Conservation (phyloP, 208 protist genomes). For the Trypanosoma mega region DNA sequence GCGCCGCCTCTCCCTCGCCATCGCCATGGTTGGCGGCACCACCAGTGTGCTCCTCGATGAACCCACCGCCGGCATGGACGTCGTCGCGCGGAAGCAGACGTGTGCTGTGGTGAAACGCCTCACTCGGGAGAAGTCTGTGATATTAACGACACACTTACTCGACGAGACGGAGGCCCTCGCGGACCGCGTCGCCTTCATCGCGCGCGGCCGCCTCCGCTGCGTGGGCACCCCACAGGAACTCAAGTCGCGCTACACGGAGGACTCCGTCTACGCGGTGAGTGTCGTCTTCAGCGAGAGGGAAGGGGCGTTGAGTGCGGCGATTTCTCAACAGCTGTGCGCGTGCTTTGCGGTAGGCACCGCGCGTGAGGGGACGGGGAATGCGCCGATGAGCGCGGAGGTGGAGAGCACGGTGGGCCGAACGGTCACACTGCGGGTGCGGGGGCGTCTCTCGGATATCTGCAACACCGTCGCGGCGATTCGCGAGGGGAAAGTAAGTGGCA, state of each 20-base stretch:
- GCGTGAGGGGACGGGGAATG: conserved; percentile 18
- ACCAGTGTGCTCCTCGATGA: conserved; percentile 84
- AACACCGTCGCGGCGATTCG: conserved; percentile 38
- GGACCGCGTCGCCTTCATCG: conserved; percentile 66
- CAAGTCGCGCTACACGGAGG: conserved; percentile 36
- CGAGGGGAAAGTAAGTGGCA: conserved; percentile 32
- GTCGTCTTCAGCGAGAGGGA: conserved; percentile 34
- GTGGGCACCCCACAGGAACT: conserved; percentile 66
- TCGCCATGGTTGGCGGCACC: conserved; percentile 87
- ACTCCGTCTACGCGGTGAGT: conserved; percentile 48
- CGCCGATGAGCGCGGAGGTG: too few relatives aligned
- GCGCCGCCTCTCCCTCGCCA: conserved; percentile 81
- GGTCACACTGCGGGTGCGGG: conserved; percentile 38
- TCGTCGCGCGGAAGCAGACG: conserved; percentile 62
- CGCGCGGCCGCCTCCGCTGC: conserved; percentile 38
- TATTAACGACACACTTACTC: conserved; percentile 84
- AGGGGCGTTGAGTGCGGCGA: not conserved
- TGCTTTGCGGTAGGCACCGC: not conserved
- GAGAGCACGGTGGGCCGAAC: conserved; percentile 44
- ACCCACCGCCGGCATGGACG: conserved; percentile 92
- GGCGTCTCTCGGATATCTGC: conserved; percentile 44
- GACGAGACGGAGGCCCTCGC: conserved; percentile 88
- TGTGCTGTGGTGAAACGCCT: conserved; percentile 78
- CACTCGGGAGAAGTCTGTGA: conserved; percentile 34
- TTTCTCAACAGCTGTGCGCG: conserved; percentile 3